Conservation (phyloP, 768 basidiomycete species). For the Aureoboletus auriporus region DNA sequence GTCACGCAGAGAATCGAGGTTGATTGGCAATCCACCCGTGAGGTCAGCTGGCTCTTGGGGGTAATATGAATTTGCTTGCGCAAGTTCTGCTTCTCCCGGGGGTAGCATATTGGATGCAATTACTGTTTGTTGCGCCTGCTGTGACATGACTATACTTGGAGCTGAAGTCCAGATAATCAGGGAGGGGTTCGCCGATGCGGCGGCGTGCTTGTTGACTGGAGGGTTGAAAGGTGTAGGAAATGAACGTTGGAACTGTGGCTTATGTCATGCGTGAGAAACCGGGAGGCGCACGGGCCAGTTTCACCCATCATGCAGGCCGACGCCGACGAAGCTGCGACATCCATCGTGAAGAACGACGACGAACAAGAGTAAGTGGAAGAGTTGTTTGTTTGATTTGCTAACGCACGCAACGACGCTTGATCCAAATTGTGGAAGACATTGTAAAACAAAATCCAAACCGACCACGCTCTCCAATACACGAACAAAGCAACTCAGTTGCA, state of each 20-base stretch:
- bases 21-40: constrained; percentile 80
- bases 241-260: constrained; percentile 45
- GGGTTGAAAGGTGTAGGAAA: constrained; percentile 29
- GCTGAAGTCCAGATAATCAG: constrained; percentile 8
- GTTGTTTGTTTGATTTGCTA: constrained; percentile 49
- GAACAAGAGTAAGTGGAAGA: constrained; percentile 30
- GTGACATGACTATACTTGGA: constrained; percentile 39
- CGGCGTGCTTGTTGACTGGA: constrained; percentile 20
- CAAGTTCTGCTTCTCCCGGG: constrained; percentile 50
- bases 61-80: constrained; percentile 57
- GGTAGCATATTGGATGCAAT: constrained; percentile 62
- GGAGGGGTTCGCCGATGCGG: constrained; percentile 9
- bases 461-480: constrained; percentile 40
- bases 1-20: constrained; percentile 81
- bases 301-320: constrained; percentile 23
- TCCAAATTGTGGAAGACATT: constrained; percentile 73
- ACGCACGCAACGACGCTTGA: constrained; percentile 57
- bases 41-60: constrained; percentile 76
- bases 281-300: constrained; percentile 55
- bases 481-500: constrained; percentile 25
- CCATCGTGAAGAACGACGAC: constrained; percentile 27
- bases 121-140: constrained; percentile 46
- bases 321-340: constrained; percentile 11
- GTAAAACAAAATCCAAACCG: constrained; percentile 63
- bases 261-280: constrained; percentile 45